Percentiles rank a stretch among this genome's conserved stretches.
Conservation (phyloP, 768 basidiomycete genomes). For the Cystofilobasidium ferigula region DNA sequence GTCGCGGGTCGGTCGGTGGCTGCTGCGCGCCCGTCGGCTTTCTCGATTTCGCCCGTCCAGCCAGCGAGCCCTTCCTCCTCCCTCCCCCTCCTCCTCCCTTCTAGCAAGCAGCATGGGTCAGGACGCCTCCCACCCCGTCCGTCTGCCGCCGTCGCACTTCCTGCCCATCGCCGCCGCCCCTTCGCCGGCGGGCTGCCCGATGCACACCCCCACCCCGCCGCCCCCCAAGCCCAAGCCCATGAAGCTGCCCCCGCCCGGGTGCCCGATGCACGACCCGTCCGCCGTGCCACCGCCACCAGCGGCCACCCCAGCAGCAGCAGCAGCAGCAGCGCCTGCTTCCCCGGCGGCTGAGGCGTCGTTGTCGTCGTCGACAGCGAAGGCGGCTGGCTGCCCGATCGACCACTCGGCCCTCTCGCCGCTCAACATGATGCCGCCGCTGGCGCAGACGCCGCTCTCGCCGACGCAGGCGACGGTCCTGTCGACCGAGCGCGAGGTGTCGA, state of each 20-base stretch:
- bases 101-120: slow-evolving; percentile 16
- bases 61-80: too few species aligned
- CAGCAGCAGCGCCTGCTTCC: slow-evolving; percentile 27
- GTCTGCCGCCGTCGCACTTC: slow-evolving; percentile 21
- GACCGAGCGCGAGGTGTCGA: slow-evolving; percentile 61
- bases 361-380: not conserved
- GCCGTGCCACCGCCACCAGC: not conserved
- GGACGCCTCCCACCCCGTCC: slow-evolving; percentile 16
- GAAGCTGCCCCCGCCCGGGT: slow-evolving; percentile 30
- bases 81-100: too few species aligned
- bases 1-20: too few species aligned
- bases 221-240: not conserved
- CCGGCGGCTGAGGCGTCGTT: slow-evolving; percentile 25
- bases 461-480: slow-evolving; percentile 55
- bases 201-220: not conserved
- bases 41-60: too few species aligned
- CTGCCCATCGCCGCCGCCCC: slow-evolving; percentile 4
- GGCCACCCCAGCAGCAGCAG: not conserved
- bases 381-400: slow-evolving; percentile 39
- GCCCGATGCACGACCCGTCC: slow-evolving; percentile 32
- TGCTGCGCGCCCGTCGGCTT: too few species aligned
- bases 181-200: not conserved
- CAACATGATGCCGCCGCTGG: slow-evolving; percentile 81
- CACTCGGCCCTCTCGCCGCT: slow-evolving; percentile 49
- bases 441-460: slow-evolving; percentile 52